phyloP scores from a whole-genome alignment of 1,139 yeast species.

The Magnusiomyces suaveolens region DNA sequence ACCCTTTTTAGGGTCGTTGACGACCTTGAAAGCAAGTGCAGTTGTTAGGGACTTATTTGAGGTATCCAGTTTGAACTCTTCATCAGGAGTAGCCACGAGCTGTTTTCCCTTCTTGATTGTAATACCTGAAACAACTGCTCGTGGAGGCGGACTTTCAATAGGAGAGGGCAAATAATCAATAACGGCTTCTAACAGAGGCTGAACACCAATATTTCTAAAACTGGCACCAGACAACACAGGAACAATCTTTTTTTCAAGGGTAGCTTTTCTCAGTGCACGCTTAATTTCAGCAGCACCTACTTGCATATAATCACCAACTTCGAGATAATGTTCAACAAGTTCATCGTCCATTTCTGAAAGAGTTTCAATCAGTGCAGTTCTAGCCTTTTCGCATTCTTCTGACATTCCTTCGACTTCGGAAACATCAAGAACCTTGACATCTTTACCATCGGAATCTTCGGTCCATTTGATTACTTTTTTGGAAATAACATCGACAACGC shows the following conservation, averaged over 20 bases:
- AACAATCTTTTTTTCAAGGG: constrained; percentile 47
- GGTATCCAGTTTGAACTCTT: constrained; percentile 46
- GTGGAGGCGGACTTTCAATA: constrained; percentile 50
- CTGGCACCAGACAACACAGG: constrained; percentile 94
- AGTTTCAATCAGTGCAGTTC: constrained; percentile 75
- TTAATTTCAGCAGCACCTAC: constrained; percentile 43
- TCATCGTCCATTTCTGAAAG: constrained; percentile 57
- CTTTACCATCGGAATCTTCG: constrained; percentile 42
- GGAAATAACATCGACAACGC: constrained; percentile 76
- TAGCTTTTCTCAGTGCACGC: constrained; percentile 52
- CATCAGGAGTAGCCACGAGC: constrained; percentile 29
- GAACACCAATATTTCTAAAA: constrained; percentile 86
- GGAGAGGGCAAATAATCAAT: constrained; percentile 78
- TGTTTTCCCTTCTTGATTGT: constrained; percentile 15
- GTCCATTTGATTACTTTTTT: constrained; percentile 57
- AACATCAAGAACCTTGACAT: constrained; percentile 43
- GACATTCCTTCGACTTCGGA: constrained; percentile 30
- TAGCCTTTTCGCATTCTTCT: constrained; percentile 44
- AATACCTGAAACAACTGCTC: constrained; percentile 25
- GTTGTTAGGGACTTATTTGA: constrained; percentile 51
- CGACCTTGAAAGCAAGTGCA: constrained; percentile 87
- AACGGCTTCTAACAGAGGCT: constrained; percentile 81
- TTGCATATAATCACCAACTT: constrained; percentile 48
- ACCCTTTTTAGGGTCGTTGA: constrained; percentile 72
- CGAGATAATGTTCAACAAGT: constrained; percentile 63